Base-by-base conservation (phyloP, 257 asterid species). In the Mitragyna speciosa region DNA sequence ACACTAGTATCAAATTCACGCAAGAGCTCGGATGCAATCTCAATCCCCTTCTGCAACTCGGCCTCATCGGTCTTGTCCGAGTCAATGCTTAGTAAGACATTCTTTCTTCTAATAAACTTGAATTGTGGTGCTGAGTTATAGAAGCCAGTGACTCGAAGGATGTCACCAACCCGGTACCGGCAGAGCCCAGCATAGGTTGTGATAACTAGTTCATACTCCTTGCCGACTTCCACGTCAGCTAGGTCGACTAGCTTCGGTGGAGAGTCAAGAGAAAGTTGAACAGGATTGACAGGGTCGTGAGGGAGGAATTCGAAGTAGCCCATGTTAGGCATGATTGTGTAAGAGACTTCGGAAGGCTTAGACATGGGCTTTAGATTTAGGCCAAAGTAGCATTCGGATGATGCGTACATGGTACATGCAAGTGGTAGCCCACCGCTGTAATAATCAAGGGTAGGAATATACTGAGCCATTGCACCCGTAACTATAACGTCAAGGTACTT, bases 291-390 rank as follows among this genome's bases (percentile, higher is more conserved):
- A 11, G 91, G 80, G 15, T 88, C 92, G 75, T 89, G 96, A 0
- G 95, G 97, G 70, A 95, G 76, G 89, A 92, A 95, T 91, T 95
- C 98, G 81, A 93, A 95, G 41, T 95, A 95, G 59, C 90, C 98
- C 99, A 95, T 95, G 91, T 92, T 95, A 0, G 99, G 99, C 97
- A 95, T 92, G 85, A 95, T 93, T 19, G 98, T 95, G 85, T 93
- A 93, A 0, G 97, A 89, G 28, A 95, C 98, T 66, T 93, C 90
- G 0, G 97, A 87, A 2, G 98, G 99, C 69, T 84, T 88, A 81
- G 93, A 90, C 97, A 95, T 92, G 39, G 99, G 99, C 75, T 90
- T 93, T 39, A 95, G 94, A 70, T 95, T 95, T 95, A 98, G 11
- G 98, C 92, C 0, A 98, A 93, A 0, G 98, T n/a, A n/a, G n/a